Conservation (phyloP, 2,329 filamentous ascomycete species). For the Microcyclosporella mali region DNA sequence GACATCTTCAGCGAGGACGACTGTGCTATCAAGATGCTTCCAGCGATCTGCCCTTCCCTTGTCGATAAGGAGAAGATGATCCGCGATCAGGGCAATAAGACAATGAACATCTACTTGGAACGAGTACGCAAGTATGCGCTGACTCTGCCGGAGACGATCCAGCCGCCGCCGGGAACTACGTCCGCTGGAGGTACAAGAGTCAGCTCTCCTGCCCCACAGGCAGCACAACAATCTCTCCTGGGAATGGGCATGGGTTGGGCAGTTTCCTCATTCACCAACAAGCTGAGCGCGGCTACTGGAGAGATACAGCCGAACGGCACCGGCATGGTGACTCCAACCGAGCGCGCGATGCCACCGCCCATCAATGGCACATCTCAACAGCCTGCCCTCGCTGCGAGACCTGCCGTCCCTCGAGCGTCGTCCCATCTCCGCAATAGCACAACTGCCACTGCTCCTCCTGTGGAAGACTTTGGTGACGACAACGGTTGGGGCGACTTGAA, state of each 20-base stretch:
- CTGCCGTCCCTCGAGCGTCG: conserved; percentile 23
- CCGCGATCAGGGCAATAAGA: conserved; percentile 85
- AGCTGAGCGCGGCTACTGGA: conserved; percentile 73
- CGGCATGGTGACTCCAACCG: conserved; percentile 18
- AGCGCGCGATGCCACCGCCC: conserved; percentile 43
- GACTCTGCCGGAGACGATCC: conserved; percentile 70
- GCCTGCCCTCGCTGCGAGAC: conserved; percentile 25
- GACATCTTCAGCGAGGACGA: conserved; percentile 89
- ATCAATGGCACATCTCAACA: conserved; percentile 28
- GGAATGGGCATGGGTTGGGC: conserved; percentile 83
- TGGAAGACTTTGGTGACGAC: conserved; percentile 49
- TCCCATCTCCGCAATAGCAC: conserved; percentile 23
- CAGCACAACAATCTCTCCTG: conserved; percentile 36
- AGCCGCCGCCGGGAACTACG: conserved; percentile 57
- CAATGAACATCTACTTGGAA: conserved; percentile 77
- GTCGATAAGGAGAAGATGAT: conserved; percentile 95
- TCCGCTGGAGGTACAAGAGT: conserved; percentile 55
- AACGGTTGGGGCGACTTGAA: conserved; percentile 67
- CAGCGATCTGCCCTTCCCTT: conserved; percentile 73
- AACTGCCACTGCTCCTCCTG: conserved; percentile 22
- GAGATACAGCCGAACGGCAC: conserved; percentile 66
- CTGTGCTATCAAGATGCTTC: conserved; percentile 74
- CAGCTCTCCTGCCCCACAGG: conserved; percentile 63
- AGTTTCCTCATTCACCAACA: conserved; percentile 97
- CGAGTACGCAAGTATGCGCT: conserved; percentile 72